These are phyloP conservation scores for Geotrichum bryndzae DNA, from an alignment of 1,139 yeast species.

Conservation along the genomic window DNA sequence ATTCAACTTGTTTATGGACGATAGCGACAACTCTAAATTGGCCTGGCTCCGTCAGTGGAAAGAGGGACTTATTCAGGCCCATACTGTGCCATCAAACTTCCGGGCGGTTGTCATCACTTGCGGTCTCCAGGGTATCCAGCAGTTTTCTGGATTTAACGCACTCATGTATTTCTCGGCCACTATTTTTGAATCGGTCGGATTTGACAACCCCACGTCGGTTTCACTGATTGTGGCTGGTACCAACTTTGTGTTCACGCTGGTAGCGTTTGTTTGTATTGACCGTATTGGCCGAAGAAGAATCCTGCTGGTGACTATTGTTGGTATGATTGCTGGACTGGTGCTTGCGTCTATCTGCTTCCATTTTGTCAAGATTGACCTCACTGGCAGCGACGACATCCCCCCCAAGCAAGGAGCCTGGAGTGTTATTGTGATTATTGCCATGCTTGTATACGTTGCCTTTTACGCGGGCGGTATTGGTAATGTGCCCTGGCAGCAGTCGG, in stretches of 20 bases:
- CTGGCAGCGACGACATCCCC: constrained; percentile 41
- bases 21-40: neutral
- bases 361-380: constrained; percentile 48
- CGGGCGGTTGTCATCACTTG: constrained; percentile 64
- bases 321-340: constrained; percentile 39
- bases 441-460: constrained; percentile 81
- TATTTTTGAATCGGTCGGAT: constrained; percentile 55
- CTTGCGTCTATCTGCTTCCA: constrained; percentile 42
- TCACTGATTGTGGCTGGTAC: constrained; percentile 62
- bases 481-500: constrained; percentile 98
- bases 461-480: constrained; percentile 94
- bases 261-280: constrained; percentile 56
- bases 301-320: constrained; percentile 46
- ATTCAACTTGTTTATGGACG: constrained; percentile 4
- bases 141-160: constrained; percentile 69
- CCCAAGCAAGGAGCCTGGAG: constrained; percentile 74
- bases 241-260: constrained; percentile 58
- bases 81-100: constrained; percentile 40
- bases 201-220: constrained; percentile 55
- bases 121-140: constrained; percentile 68
- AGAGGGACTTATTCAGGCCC: constrained; percentile 3
- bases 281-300: constrained; percentile 57
- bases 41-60: constrained; percentile 9
- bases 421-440: constrained; percentile 70
- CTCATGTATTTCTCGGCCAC: constrained; percentile 71